Conservation (phyloP, 441 rosid genomes). For the Kokia cookei region DNA sequence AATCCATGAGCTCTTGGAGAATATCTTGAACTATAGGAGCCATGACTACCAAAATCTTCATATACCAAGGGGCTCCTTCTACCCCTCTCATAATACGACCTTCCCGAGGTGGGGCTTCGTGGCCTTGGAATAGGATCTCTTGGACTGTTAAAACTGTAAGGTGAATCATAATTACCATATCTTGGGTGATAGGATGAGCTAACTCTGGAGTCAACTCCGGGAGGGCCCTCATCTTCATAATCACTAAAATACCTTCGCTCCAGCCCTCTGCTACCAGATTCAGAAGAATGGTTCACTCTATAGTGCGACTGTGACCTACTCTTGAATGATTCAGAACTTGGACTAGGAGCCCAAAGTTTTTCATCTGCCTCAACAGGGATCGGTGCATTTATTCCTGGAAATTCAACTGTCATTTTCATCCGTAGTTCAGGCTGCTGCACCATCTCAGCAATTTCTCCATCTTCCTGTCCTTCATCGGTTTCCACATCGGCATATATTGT, state of each 20-base stretch:
- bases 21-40: slow-evolving; percentile 18
- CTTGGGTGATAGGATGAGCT: slow-evolving; percentile 49
- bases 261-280: slow-evolving; percentile 33
- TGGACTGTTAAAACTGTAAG: slow-evolving; percentile 15
- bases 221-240: slow-evolving; percentile 48
- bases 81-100: slow-evolving; percentile 38
- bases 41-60: slow-evolving; percentile 24
- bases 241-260: slow-evolving; percentile 40
- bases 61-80: slow-evolving; percentile 29
- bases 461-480: slow-evolving; percentile 47
- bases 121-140: slow-evolving; percentile 7
- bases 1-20: slow-evolving; percentile 26
- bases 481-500: slow-evolving; percentile 70
- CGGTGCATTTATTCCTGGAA: slow-evolving; percentile 88
- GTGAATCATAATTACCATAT: slow-evolving; percentile 24
- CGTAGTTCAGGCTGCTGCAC: slow-evolving; percentile 25
- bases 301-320: slow-evolving; percentile 25
- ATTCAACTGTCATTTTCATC: slow-evolving; percentile 57
- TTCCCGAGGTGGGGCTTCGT: slow-evolving; percentile 23
- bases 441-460: slow-evolving; percentile 64
- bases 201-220: slow-evolving; percentile 35
- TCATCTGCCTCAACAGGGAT: slow-evolving; percentile 77
- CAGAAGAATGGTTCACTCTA: slow-evolving; percentile 31
- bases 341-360: slow-evolving; percentile 53
- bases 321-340: slow-evolving; percentile 29